Evolutionary conservation across 495 filamentous ascomycete genomes (phyloP).

Genomic region (Aspergillus sclerotioniger): DNA sequence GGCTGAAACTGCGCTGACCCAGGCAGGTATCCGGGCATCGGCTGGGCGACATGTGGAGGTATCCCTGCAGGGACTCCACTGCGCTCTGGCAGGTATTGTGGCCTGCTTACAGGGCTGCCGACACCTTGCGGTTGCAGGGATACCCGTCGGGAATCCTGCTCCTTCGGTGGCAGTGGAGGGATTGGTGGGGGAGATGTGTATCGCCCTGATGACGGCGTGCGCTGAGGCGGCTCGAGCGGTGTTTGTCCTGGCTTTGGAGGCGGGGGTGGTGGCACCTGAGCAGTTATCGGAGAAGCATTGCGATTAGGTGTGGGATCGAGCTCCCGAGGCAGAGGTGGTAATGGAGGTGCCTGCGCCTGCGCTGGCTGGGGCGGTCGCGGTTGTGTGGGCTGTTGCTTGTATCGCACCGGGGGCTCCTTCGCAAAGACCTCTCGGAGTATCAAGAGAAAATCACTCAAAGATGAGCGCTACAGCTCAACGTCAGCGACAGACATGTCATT

Average conservation of each 20-base stretch:
- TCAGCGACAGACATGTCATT: neutral
- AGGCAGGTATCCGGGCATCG: constrained; percentile 15
- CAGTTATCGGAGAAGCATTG: constrained; percentile 5
- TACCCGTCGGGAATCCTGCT: constrained; percentile 22
- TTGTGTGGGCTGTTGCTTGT: constrained; percentile 53
- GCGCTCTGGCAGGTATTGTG: constrained; percentile 19
- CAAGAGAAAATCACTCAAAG: constrained; percentile 72
- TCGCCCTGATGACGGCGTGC: constrained; percentile 26
- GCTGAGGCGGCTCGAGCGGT: constrained; percentile 14
- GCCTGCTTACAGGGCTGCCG: constrained; percentile 11
- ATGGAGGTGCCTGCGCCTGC: constrained; percentile 49
- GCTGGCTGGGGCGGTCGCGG: constrained; percentile 34
- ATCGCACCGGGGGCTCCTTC: constrained; percentile 87
- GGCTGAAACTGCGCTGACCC: constrained; percentile 18
- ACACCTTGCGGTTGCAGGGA: constrained; percentile 12
- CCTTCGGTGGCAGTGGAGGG: constrained; percentile 44
- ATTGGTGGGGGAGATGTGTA: constrained; percentile 35
- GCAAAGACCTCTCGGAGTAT: constrained; percentile 86
- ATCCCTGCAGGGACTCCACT: neutral
- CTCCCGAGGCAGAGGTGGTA: constrained; percentile 69
- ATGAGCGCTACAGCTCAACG: constrained; percentile 62
- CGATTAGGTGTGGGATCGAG: constrained; percentile 36
- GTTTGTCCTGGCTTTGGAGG: constrained; percentile 33
- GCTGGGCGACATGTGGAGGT: constrained; percentile 14
- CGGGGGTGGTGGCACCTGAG: constrained; percentile 36